Evolutionary conservation across 176 grass and related monocot genomes (phyloP), one percentile per base, ranked within the genome.

Genomic region (Triticum turgidum): DNA sequence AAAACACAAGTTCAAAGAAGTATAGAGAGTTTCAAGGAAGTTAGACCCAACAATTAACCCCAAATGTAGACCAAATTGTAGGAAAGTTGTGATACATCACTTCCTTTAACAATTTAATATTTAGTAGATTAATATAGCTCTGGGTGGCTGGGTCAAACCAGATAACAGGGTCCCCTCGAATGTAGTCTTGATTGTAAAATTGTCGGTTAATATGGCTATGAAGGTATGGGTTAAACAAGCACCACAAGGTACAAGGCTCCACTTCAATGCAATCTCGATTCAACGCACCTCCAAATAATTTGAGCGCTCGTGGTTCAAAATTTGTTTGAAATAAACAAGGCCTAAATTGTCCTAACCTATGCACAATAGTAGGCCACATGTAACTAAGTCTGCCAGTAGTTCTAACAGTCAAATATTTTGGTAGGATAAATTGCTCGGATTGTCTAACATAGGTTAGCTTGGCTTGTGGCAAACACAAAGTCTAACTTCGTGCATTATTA

Each of bases 361-460:
- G 24, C 58, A 64, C 35, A 80, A 80, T 80, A 80, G 61, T 80
- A 62, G 0, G 6, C 77, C 77, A 2, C 77, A 80, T 80, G 58
- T 64, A 24, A 80, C 24, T 73, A 38, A 25, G 70, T 73, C 11
- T 11, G 11, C 20, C 11, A 21, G 18, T 79, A 37, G 3, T 63
- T 15, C 35, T 38, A 7, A 64, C 35, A 41, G 12, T 42, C 6
- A n/a, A 38, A 79, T 42, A 64, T 44, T 64, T 79, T 63, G 21
- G 56, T 38, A 39, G 77, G 58, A 80, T 80, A 80, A 80, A 65
- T 75, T 62, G 15, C 22, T 54, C 42, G 59, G 25, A 45, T 84
- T 75, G 37, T 61, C 37, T 5, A 9, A 29, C 9, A 29, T 44
- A 20, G 38, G 61, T 65, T 29, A 3, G 59, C 59, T 44, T 80